These are phyloP conservation scores for Athelia psychrophila DNA, from an alignment of 1,284 basidiomycete genomes.

Conservation along the genomic window DNA sequence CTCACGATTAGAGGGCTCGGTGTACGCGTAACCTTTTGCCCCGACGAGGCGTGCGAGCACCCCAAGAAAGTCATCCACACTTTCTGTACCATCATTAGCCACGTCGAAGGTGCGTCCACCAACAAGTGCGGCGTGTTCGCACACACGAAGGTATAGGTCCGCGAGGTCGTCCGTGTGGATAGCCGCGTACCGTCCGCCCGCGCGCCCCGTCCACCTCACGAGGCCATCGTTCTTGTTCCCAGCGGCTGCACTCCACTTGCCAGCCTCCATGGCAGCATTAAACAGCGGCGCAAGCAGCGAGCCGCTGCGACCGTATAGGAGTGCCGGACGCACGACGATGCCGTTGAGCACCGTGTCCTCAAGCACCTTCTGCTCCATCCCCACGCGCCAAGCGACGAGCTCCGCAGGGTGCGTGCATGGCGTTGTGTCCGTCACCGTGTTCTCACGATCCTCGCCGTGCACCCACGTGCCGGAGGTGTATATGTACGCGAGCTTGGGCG, in stretches of 20 bases:
- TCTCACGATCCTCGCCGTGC: slow-evolving; percentile 35
- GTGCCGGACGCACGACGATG: slow-evolving; percentile 46
- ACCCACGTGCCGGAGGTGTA: slow-evolving; percentile 50
- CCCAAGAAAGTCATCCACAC: slow-evolving; percentile 40
- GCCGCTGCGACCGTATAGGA: slow-evolving; percentile 46
- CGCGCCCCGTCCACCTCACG: slow-evolving; percentile 36
- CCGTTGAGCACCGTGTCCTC: slow-evolving; percentile 35
- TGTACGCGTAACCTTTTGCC: slow-evolving; percentile 28
- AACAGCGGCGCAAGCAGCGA: slow-evolving; percentile 39
- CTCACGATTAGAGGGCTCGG: slow-evolving; percentile 33
- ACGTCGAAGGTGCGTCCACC: slow-evolving; percentile 45
- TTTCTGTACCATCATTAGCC: slow-evolving; percentile 42
- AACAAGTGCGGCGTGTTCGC: slow-evolving; percentile 37
- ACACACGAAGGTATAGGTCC: slow-evolving; percentile 41
- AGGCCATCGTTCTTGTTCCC: slow-evolving; percentile 25
- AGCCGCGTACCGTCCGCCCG: slow-evolving; percentile 38
- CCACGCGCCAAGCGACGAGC: slow-evolving; percentile 35
- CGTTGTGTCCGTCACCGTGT: slow-evolving; percentile 33
- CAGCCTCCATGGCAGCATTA: slow-evolving; percentile 22
- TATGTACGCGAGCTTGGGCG: slow-evolving; percentile 46
- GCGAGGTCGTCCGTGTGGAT: slow-evolving; percentile 53
- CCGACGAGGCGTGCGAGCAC: slow-evolving; percentile 41
- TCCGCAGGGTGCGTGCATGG: slow-evolving; percentile 24
- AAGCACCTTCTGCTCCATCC: slow-evolving; percentile 34
- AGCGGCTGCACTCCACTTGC: no score